Evolutionary conservation across 1,284 basidiomycete species (phyloP), one percentile per base, ranked within the genome.

Genomic region (Schizopora paradoxa): DNA sequence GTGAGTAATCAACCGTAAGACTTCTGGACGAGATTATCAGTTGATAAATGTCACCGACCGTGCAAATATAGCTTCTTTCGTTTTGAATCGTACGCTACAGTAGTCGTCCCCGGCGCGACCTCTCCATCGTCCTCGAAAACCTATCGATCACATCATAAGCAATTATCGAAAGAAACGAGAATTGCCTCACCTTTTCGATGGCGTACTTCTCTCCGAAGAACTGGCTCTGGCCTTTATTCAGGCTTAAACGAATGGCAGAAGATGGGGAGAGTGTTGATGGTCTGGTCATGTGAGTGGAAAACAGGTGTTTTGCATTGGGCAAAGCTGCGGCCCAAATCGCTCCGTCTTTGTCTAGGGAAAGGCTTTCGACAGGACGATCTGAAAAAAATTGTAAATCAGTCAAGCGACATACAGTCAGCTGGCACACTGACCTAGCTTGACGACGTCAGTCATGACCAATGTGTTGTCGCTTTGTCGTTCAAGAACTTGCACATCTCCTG

Each of bases 191-290:
- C 70, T 74, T 82, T 44, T 79, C 72, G n/a, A 81, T 57, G 37
- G 67, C 73, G 54, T 73, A 79, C 53, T 82, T 84, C 49, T 79
- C 70, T n/a, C 79, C 80, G 47, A 74, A 82, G 55, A 77, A 82
- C 5, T 74, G 65, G 21, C 63, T 58, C 5, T 61, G 55, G 5
- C 73, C 75, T 2, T 63, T 68, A 54, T 82, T 82, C 35, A 69
- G 59, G 0, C 76, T 69, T 37, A 84, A 63, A n/a, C 74, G 70
- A 36, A 77, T 55, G 0, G 68, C 78, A 22, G 70, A 66, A 0
- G 74, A 71, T 5, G 80, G 67, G 2, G 68, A 61, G 21, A 57
- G 49, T 1, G 22, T 41, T 4, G 61, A 61, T 16, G 68, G 70
- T 55, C 73, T 59, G 1, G 56, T 56, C 11, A 71, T 66, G 54